phyloP scores from a whole-genome alignment of 179 eudicot species.

The Camellia oleifera region DNA sequence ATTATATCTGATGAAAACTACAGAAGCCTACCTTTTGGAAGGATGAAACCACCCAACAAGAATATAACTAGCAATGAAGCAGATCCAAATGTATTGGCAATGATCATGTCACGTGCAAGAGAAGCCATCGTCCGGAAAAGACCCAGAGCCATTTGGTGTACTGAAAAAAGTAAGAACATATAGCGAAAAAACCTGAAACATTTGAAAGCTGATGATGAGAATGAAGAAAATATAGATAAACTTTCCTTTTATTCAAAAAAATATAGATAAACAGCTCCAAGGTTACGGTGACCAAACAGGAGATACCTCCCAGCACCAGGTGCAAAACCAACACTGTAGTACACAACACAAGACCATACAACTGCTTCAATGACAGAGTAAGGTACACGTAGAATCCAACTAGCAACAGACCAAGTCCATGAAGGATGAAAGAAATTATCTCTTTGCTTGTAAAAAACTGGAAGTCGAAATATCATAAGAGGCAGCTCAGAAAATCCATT shows the following conservation, averaged over 20 bases:
- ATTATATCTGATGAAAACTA: not conserved
- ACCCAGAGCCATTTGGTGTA: slow-evolving; percentile 93
- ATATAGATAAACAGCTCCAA: not conserved
- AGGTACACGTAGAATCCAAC: slow-evolving; percentile 81
- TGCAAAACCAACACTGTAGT: slow-evolving; percentile 78
- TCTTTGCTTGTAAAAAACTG: slow-evolving; percentile 93
- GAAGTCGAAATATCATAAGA: slow-evolving; percentile 80
- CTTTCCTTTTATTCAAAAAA: not conserved
- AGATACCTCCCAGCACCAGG: slow-evolving; percentile 66
- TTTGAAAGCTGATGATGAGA: not conserved
- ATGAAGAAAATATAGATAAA: not conserved
- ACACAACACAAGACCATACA: slow-evolving; percentile 80
- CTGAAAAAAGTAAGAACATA: slow-evolving; percentile 62
- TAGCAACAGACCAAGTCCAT: slow-evolving; percentile 86
- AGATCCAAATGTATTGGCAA: slow-evolving; percentile 75
- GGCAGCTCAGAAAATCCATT: slow-evolving; percentile 94
- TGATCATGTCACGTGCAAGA: slow-evolving; percentile 74
- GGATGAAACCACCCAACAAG: slow-evolving; percentile 77
- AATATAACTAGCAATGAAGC: slow-evolving; percentile 56
- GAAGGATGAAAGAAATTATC: slow-evolving; percentile 89
- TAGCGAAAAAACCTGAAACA: slow-evolving; percentile 73
- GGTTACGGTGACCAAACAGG: not conserved
- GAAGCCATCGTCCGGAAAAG: slow-evolving; percentile 82
- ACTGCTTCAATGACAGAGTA: slow-evolving; percentile 79
- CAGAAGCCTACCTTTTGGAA: slow-evolving; percentile 62